Evolutionary conservation across 371 early-diverging fungal species (phyloP), one percentile per base, ranked within the genome.

Genomic region (Dinochytrium kinnereticum): DNA sequence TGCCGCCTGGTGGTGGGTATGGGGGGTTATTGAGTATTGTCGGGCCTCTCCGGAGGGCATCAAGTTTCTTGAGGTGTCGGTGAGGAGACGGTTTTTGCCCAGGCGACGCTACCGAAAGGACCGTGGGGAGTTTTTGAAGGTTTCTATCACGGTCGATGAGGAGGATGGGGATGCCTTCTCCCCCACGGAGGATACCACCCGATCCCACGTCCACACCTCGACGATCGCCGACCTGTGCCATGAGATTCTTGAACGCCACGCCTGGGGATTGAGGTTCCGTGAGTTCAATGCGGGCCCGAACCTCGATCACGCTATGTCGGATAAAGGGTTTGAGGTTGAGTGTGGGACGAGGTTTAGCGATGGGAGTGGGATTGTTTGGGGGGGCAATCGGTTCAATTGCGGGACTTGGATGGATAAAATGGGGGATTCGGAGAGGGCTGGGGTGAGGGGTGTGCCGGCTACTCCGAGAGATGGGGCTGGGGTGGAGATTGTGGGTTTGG

Each of bases 331-430:
- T 84, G 85, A 94, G 57, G 86, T 98, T 26, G 87, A 89, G 64
- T 89, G 92, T 34, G 75, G 49, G 13, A 85, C 53, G 86, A 90
- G 0, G 90, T 94, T 73, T 88, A 84, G 83, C 37, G 75, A 39
- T 19, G 86, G 81, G 65, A 91, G 89, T 0, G 99, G 98, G 28
- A 88, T 98, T 36, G 82, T 97, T 49, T 78, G 81, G 36, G 98
- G 99, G 36, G 99, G 99, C 30, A 96, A 90, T 78, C 49, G 82
- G n/a, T 93, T 85, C 86, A 98, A 98, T 82, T 98, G 98, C 76
- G 98, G 99, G 38, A 98, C 97, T 0, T 98, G 98, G 99, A 97
- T 98, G 98, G 99, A 98, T 84, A 98, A 97, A 86, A 98, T 96
- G 97, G 98, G 98, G 13, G 96, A 96, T 76, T 94, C 94, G 30